Conservation (phyloP, 805 yeast genomes). For the Metahyphopichia silvanorum region DNA sequence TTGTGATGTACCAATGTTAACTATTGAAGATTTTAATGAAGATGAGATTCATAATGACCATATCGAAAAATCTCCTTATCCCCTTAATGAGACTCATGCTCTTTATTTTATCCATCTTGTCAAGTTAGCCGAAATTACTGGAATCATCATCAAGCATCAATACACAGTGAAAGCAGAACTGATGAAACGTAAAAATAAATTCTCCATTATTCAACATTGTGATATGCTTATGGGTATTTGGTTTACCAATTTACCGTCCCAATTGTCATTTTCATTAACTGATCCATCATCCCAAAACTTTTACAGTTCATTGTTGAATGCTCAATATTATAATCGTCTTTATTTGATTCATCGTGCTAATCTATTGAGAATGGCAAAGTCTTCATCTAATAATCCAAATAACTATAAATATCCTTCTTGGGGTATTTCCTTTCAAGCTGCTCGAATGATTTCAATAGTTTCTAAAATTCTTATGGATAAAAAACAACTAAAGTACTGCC, state of each 20-base stretch:
- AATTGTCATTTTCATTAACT: constrained; percentile 58
- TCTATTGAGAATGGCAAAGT: constrained; percentile 48
- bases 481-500: constrained; percentile 48
- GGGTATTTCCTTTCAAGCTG: constrained; percentile 81
- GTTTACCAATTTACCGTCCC: constrained; percentile 65
- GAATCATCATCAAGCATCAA: constrained; percentile 65
- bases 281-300: constrained; percentile 53
- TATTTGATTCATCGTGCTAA: constrained; percentile 71
- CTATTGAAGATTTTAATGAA: constrained; percentile 61
- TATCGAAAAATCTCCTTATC: constrained; percentile 34
- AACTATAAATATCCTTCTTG: constrained; percentile 62
- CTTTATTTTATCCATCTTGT: constrained; percentile 60
- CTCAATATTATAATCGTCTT: constrained; percentile 71
- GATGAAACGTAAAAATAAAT: constrained; percentile 41
- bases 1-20: constrained; percentile 73
- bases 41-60: constrained; percentile 32
- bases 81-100: constrained; percentile 46
- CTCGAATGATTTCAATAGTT: constrained; percentile 68
- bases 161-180: constrained; percentile 66
- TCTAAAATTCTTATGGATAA: constrained; percentile 52
- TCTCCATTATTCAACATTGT: constrained; percentile 56
- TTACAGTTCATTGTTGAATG: constrained; percentile 55
- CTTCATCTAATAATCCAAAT: constrained; percentile 36
- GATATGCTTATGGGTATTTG: constrained; percentile 76
- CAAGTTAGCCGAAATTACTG: constrained; percentile 68